Evolutionary conservation across 768 basidiomycete genomes (phyloP).

Genomic region (Pleurotus ostreatus): DNA sequence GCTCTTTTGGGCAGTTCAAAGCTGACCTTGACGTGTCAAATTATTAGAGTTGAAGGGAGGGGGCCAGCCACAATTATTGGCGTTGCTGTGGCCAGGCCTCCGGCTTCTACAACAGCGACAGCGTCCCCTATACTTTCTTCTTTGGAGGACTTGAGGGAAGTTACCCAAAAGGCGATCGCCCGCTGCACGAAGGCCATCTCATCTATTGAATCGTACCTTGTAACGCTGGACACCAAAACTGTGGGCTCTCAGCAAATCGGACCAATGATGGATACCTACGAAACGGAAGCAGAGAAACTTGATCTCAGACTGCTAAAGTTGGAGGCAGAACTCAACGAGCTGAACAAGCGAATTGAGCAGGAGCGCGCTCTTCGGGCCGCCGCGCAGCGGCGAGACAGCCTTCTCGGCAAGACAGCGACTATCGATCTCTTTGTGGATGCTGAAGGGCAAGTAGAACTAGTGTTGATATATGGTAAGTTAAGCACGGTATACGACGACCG

Average conservation of each 20-base stretch:
- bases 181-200: conserved; percentile 19
- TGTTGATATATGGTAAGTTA: conserved; percentile 27
- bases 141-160: conserved; percentile 14
- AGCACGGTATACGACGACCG: not conserved
- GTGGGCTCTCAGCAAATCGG: conserved; percentile 17
- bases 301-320: conserved; percentile 20
- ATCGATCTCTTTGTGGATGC: conserved; percentile 23
- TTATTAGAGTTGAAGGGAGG: conserved; percentile 27
- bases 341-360: conserved; percentile 16
- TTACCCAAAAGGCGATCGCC: conserved; percentile 16
- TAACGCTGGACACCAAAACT: conserved; percentile 22
- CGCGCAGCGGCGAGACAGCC: conserved; percentile 11
- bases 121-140: conserved; percentile 15
- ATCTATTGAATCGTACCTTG: conserved; percentile 22
- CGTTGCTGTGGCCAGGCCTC: conserved; percentile 22
- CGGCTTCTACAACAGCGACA: conserved; percentile 11
- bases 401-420: conserved; percentile 14
- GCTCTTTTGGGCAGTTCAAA: not conserved
- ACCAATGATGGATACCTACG: conserved; percentile 17
- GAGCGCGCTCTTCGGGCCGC: conserved; percentile 13
- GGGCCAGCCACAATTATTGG: conserved; percentile 33
- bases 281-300: conserved; percentile 19
- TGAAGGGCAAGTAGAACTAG: conserved; percentile 24
- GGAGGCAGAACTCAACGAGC: conserved; percentile 13
- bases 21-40: not conserved